Conservation (phyloP, 306 rosid genomes). For the Nissolia schottii region DNA sequence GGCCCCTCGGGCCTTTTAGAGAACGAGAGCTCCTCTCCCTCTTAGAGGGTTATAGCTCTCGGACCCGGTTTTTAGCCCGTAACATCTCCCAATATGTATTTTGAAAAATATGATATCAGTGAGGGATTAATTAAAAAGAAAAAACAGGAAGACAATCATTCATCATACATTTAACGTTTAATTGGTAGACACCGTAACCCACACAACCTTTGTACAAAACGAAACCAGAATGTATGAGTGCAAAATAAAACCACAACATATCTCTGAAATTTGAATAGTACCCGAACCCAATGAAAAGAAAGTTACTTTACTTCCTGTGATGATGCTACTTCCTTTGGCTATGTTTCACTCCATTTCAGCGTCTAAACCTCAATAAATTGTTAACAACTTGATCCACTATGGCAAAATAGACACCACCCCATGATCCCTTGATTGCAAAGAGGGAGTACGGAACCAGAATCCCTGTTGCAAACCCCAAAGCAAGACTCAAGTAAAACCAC, state of each 20-base stretch:
- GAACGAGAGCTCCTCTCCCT: no score
- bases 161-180: no score
- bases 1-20: no score
- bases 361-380: conserved; percentile 1
- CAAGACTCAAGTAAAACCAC: conserved; percentile 48
- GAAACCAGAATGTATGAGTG: not conserved
- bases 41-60: no score
- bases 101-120: no score
- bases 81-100: no score
- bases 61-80: no score
- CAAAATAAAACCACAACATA: not conserved
- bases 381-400: conserved; percentile 25
- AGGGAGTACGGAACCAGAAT: conserved; percentile 33
- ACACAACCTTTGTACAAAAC: not conserved
- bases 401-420: conserved; percentile 35
- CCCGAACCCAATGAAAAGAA: not conserved
- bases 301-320: not conserved
- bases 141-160: no score
- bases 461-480: conserved; percentile 45
- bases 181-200: no score
- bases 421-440: conserved; percentile 27
- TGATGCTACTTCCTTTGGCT: not conserved
- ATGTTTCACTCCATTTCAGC: not conserved
- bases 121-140: no score
- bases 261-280: not conserved